Percentiles rank a stretch among this genome's conserved stretches.
Evolutionary conservation across 2,329 filamentous ascomycete species (phyloP).

Genomic region (Colletotrichum filicis): DNA sequence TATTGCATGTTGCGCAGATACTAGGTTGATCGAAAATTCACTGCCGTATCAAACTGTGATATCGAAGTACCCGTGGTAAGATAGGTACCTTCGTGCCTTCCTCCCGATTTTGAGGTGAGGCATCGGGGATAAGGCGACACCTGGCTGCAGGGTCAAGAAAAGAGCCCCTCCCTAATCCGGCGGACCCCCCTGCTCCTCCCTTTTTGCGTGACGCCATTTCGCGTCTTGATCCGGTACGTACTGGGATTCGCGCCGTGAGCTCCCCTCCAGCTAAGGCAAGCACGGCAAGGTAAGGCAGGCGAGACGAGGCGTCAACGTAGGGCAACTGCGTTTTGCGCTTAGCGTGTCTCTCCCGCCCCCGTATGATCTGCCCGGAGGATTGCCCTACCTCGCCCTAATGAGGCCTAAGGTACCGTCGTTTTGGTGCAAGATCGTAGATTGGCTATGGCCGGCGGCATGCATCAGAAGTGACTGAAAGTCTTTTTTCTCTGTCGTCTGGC

Average conservation of each 20-base stretch:
- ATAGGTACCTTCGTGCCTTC: too few relatives aligned
- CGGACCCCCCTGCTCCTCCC: neutral
- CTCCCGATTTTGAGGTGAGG: neutral
- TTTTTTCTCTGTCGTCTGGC: neutral
- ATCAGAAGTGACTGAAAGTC: neutral
- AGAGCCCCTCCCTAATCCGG: neutral
- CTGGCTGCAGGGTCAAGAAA: neutral
- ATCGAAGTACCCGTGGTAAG: too few relatives aligned
- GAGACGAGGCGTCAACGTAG: conserved; percentile 15
- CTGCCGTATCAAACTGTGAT: too few relatives aligned
- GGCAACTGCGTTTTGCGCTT: conserved; percentile 11
- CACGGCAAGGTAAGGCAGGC: conserved; percentile 6
- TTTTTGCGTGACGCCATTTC: conserved; percentile 29
- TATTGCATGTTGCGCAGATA: too few relatives aligned
- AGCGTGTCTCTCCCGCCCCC: conserved; percentile 28
- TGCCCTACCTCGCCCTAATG: neutral
- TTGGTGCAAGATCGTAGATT: neutral
- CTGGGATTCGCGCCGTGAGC: neutral
- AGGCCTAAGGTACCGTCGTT: conserved; percentile 4
- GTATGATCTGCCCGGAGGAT: conserved; percentile 32
- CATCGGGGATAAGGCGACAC: neutral
- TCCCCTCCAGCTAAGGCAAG: conserved; percentile 20
- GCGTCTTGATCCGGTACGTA: conserved; percentile 26
- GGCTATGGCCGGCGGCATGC: neutral
- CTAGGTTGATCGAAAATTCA: too few relatives aligned